Percentiles rank a stretch among this genome's conserved stretches.
phyloP scores from a whole-genome alignment of 1,139 yeast genomes.

The Yamadazyma dushanensis region DNA sequence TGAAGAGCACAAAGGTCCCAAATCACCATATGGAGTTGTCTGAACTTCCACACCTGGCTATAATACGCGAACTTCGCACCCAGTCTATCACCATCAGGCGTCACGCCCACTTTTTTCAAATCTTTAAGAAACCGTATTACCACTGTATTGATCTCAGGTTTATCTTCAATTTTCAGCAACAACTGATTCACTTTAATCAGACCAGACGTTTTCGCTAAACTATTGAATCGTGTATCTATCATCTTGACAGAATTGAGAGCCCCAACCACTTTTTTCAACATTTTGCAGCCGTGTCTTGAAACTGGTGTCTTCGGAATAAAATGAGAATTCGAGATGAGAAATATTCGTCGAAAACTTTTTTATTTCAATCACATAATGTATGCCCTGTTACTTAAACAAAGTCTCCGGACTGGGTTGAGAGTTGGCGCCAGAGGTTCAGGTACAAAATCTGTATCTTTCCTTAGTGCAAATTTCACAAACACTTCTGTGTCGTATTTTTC shows the following conservation, averaged over 20 bases:
- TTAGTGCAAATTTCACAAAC: not conserved
- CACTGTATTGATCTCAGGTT: constrained; percentile 33
- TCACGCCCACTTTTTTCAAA: constrained; percentile 34
- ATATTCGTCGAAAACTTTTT: not conserved
- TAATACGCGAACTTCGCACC: constrained; percentile 20
- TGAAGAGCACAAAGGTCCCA: constrained; percentile 38
- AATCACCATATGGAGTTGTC: constrained; percentile 37
- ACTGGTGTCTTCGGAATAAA: not conserved
- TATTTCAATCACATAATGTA: constrained; percentile 6
- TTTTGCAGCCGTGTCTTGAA: not conserved
- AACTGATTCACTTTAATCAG: constrained; percentile 24
- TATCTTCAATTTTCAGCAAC: constrained; percentile 23
- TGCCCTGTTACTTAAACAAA: constrained; percentile 5
- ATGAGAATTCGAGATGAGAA: not conserved
- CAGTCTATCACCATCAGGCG: constrained; percentile 13
- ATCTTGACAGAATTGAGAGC: constrained; percentile 30
- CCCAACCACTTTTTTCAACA: constrained; percentile 20
- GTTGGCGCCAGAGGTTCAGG: not conserved
- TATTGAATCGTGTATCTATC: constrained; percentile 27
- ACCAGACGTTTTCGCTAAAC: constrained; percentile 20
- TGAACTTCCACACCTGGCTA: constrained; percentile 20
- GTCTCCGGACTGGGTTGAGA: not conserved
- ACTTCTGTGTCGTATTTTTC: not conserved
- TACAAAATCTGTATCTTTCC: not conserved
- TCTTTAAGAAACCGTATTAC: constrained; percentile 35